Base-by-base conservation (phyloP, 2,329 filamentous ascomycete genomes). In the Juglanconis juglandina region DNA sequence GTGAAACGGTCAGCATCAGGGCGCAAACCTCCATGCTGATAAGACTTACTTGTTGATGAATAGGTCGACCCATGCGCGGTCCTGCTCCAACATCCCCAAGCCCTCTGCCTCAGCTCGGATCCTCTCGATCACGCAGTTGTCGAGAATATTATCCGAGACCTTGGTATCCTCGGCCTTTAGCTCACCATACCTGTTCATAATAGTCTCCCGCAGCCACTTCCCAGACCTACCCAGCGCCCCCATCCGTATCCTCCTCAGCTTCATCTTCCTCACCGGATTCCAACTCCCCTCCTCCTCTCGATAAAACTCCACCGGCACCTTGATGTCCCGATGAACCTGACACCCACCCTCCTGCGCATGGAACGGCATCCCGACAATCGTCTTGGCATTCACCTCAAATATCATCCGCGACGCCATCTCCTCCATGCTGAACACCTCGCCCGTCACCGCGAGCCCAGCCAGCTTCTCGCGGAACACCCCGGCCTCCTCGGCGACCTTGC, bases 61-160 rank as follows among this genome's bases (percentile, higher is more conserved):
- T 33, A 57, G 35, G 33, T 41, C 44, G n/a, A 57, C 17, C 54
- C 46, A 57, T 14, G n/a, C 46, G 42, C 34, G 33, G 42, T 56
- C 53, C 5, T 51, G 33, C n/a, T 47, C 44, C 34, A 57, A 35
- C n/a, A 14, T 30, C 11, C 32, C 24, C 47, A 50, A 13, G 47
- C 24, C 47, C 7, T 34, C 47, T 10, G 8, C 47, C 44, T 49
- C 53, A 17, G 17, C 41, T 5, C n/a, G 41, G 33, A 56, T 47
- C 32, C 53, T 32, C 53, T 56, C 53, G 13, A 56, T 48, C 30
- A 56, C 32, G 44, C 53, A 56, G 53, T 47, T 56, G 53, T 56
- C 53, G 14, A 56, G 30, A 5, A 56, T 47, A 10, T 33, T 47
- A 33, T 56, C 41, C 41, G 53, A 34, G 41, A 17, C 32, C 11